Base-by-base conservation (phyloP, 2,329 filamentous ascomycete species). In the Aspergillus alliaceus region DNA sequence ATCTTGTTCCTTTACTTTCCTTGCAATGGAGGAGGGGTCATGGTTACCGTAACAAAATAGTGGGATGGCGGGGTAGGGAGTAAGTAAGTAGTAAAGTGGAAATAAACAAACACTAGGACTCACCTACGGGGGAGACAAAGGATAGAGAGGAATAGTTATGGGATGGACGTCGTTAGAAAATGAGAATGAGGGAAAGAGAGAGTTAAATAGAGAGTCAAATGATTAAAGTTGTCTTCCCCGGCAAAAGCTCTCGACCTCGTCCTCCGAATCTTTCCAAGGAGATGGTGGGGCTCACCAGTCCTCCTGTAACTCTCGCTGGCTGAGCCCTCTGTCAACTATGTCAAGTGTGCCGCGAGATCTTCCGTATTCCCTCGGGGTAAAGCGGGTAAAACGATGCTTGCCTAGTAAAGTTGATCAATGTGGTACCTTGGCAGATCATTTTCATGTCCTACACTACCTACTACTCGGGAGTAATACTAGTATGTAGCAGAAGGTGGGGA, bases 191-290 rank as follows among this genome's bases (percentile, higher is more conserved):
- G 48, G 47, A 39, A 54, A 35, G 18, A 49, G 51, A 51, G 34
- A 40, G 11, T 32, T 35, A 53, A 44, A 32, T 9, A 34, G 34
- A n/a, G 48, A 47, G 27, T 18, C 53, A 53, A 46, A 53, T 29
- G 27, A 9, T 51, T 56, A 56, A 53, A 44, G 22, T 48, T 59
- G 54, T 58, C 54, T 57, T 47, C 59, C 58, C 60, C 64, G 66
- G 68, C 59, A 70, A 70, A 67, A 66, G 61, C 66, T 65, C 66
- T 53, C 59, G 55, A 58, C 59, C 34, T 62, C 57, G 58, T 53
- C 55, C 69, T 72, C 72, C 72, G 72, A 72, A 67, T 72, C 69
- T 74, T 73, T 71, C 71, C 69, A 72, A 72, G 55, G 62, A 54
- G 58, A 66, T 63, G 66, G 72, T 75, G 72, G 72, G 72, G 71